Conservation (phyloP, 192 early-diverging fungal genomes). For the Coemansia sp. region DNA sequence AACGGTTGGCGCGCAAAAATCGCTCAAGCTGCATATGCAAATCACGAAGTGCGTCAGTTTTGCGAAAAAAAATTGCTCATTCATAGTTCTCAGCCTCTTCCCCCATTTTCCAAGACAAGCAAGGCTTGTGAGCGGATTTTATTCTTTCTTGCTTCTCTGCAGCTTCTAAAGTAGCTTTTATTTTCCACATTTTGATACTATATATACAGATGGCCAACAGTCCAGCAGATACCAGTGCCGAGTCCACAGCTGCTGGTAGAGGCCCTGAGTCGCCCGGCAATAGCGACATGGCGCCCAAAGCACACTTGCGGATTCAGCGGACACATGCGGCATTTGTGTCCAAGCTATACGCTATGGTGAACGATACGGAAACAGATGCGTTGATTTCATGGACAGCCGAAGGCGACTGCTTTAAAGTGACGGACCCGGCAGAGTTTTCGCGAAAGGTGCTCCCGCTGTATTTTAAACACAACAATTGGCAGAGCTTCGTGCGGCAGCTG, state of each 20-base stretch:
- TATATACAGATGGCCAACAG: conserved; percentile 2
- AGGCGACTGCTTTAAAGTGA: conserved; percentile 83
- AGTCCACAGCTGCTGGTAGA: not conserved
- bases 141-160: conserved; percentile 6
- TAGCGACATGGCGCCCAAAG: conserved; percentile 7
- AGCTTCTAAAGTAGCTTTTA: not conserved
- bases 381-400: conserved; percentile 49
- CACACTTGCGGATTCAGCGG: conserved; percentile 38
- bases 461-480: conserved; percentile 90
- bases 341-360: conserved; percentile 52
- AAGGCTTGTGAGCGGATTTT: conserved; percentile 2
- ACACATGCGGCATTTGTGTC: conserved; percentile 52
- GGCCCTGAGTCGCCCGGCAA: conserved; percentile 4
- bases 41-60: conserved; percentile 3
- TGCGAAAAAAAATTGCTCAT: conserved; percentile 1
- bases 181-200: not conserved
- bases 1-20: conserved; percentile 1
- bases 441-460: conserved; percentile 71
- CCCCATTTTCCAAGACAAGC: not conserved
- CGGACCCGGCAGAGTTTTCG: conserved; percentile 75
- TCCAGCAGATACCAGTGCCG: conserved; percentile 3
- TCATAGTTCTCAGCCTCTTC: no score
- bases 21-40: not conserved
- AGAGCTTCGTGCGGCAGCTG: conserved; percentile 84
- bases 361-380: conserved; percentile 23